Evolutionary conservation across 345 rosid genomes (phyloP).

Genomic region (Eucalyptus sideroxylon): DNA sequence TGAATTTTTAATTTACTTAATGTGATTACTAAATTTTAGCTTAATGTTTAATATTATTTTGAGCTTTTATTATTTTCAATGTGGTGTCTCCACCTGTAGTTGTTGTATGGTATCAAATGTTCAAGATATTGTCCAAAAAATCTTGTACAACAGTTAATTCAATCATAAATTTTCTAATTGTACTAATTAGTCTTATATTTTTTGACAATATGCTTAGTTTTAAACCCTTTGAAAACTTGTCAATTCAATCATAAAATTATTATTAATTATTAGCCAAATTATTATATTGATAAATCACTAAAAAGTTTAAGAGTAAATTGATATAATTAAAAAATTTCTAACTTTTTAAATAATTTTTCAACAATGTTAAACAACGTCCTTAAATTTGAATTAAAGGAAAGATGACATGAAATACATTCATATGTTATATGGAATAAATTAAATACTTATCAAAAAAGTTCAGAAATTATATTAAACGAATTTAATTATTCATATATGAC

Average conservation of each 20-base stretch:
- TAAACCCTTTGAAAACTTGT: neutral
- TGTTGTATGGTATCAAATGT: neutral
- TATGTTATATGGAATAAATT: too few species aligned
- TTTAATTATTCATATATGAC: too few species aligned
- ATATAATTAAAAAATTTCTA: fast-evolving
- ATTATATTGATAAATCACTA: neutral
- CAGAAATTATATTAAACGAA: too few species aligned
- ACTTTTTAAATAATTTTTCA: neutral
- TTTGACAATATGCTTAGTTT: neutral
- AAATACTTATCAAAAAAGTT: too few species aligned
- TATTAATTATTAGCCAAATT: fast-evolving
- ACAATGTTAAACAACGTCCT: fast-evolving
- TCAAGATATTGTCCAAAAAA: neutral
- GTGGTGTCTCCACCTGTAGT: neutral
- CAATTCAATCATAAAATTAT: neutral
- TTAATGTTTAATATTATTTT: neutral
- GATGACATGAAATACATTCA: too few species aligned
- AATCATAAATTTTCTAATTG: neutral
- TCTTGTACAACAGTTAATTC: fast-evolving
- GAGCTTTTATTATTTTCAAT: neutral
- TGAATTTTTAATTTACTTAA: neutral
- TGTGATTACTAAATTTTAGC: neutral
- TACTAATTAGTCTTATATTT: fast-evolving
- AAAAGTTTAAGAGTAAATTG: neutral
- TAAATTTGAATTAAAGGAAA: too few species aligned